Evolutionary conservation across 257 asterid genomes (phyloP).

Genomic region (Osmanthus fragrans): DNA sequence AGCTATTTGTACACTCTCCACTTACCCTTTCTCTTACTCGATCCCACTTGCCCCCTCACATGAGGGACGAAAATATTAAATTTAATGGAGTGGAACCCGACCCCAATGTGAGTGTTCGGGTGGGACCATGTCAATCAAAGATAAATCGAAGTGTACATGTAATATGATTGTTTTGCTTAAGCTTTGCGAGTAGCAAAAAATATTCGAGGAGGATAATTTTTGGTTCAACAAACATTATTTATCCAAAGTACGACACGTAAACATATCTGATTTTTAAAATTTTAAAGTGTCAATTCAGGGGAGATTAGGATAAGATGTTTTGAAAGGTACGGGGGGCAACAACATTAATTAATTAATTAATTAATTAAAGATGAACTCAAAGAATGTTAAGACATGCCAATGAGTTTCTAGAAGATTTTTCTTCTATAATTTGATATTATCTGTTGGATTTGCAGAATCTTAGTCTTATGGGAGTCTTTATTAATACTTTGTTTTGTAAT

Average conservation of each 20-base stretch:
- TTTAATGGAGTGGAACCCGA: too few species aligned
- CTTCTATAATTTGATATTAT: conserved; percentile 24
- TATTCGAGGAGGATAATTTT: too few species aligned
- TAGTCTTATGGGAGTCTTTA: conserved; percentile 21
- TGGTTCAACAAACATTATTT: not conserved
- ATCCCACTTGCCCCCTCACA: too few species aligned
- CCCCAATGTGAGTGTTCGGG: too few species aligned
- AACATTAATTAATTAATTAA: conserved; percentile 8
- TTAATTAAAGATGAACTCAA: conserved; percentile 18
- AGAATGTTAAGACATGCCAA: conserved; percentile 35
- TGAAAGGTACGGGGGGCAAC: conserved; percentile 16
- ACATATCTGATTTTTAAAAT: not conserved
- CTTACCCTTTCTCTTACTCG: too few species aligned
- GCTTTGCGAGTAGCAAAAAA: too few species aligned
- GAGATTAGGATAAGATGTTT: conserved; percentile 50
- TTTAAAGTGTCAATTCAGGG: conserved; percentile 14
- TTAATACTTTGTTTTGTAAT: conserved; percentile 7
- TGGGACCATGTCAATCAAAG: too few species aligned
- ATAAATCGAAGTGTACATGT: too few species aligned
- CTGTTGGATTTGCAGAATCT: conserved; percentile 47
- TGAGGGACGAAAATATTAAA: too few species aligned
- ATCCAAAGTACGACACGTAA: not conserved
- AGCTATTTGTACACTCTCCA: too few species aligned
- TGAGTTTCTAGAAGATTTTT: conserved; percentile 45
- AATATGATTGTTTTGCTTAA: too few species aligned